phyloP scores from a whole-genome alignment of 148 eudicot genomes.

The Spergularia marina region DNA sequence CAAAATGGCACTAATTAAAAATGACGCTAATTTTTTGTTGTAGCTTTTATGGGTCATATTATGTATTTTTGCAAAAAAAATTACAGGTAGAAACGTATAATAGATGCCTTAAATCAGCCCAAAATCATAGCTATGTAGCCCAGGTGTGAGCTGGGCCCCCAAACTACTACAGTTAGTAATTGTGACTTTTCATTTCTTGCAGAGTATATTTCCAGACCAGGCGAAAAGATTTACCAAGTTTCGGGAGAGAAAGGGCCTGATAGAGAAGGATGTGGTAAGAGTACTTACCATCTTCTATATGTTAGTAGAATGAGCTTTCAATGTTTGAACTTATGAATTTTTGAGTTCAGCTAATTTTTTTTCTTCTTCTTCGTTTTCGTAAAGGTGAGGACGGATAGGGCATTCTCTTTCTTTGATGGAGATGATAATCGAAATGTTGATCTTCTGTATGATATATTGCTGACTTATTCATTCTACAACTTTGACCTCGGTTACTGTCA shows the following conservation, averaged over 20 bases:
- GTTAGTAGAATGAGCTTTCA: not conserved
- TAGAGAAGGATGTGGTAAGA: conserved; percentile 98
- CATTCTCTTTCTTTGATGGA: conserved; percentile 79
- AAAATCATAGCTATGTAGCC: no score
- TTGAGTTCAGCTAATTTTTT: not conserved
- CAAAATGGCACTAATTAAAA: no score
- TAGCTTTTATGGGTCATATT: no score
- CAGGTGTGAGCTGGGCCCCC: no score
- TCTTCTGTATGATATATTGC: conserved; percentile 73
- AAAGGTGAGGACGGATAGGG: conserved; percentile 93
- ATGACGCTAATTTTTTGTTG: no score
- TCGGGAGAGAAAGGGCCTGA: conserved; percentile 90
- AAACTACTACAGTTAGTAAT: no score
- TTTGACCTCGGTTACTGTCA: conserved; percentile 99
- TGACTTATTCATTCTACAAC: conserved; percentile 98
- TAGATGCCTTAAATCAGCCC: no score
- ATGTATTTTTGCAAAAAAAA: no score
- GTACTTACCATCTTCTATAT: not conserved
- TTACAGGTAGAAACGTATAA: no score
- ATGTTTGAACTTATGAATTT: not conserved
- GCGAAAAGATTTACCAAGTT: conserved; percentile 90
- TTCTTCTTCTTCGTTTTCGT: conserved; percentile 19
- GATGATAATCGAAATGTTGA: conserved; percentile 85
- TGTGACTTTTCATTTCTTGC: conserved; percentile 25
- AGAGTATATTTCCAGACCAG: conserved; percentile 88